Evolutionary conservation across 73 alveolate species (phyloP).

Genomic region (Durusdinium trenchii): DNA sequence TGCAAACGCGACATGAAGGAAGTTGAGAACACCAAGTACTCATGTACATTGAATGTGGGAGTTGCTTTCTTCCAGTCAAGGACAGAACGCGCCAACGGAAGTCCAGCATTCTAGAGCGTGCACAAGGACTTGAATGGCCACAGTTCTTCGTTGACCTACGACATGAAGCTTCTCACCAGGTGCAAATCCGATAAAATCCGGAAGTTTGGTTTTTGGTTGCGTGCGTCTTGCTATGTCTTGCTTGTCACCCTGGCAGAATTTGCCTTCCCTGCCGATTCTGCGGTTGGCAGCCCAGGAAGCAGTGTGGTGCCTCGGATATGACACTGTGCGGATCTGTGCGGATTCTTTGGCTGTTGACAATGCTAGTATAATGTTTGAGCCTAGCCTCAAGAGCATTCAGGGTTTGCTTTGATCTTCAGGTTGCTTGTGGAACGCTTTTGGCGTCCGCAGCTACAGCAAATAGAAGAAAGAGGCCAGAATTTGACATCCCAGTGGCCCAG

Average conservation of each 20-base stretch:
- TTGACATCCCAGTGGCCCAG: too few species aligned
- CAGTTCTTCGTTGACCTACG: slow-evolving; percentile 92
- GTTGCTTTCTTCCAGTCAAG: too few species aligned
- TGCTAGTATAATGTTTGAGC: not conserved
- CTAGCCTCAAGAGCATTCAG: not conserved
- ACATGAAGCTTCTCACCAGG: slow-evolving; percentile 93
- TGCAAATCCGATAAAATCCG: not conserved
- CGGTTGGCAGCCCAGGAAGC: slow-evolving; percentile 94
- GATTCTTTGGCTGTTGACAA: not conserved
- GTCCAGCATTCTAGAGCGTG: slow-evolving; percentile 57
- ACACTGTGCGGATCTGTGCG: not conserved
- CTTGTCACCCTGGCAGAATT: not conserved
- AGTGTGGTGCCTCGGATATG: slow-evolving; percentile 58
- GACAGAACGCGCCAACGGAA: slow-evolving; percentile 22
- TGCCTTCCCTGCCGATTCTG: slow-evolving; percentile 79
- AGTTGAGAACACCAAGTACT: not conserved
- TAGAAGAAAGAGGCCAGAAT: slow-evolving; percentile 60
- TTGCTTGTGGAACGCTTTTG: slow-evolving; percentile 80
- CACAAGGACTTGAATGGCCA: slow-evolving; percentile 89
- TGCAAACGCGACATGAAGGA: not conserved
- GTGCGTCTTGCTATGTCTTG: not conserved
- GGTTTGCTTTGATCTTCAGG: not conserved
- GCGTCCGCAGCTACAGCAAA: slow-evolving; percentile 86
- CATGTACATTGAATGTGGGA: too few species aligned
- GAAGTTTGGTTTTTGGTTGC: not conserved